Percentiles rank a stretch among this genome's conserved stretches.
Conservation (phyloP, 805 yeast species). For the Candida loeiensis region DNA sequence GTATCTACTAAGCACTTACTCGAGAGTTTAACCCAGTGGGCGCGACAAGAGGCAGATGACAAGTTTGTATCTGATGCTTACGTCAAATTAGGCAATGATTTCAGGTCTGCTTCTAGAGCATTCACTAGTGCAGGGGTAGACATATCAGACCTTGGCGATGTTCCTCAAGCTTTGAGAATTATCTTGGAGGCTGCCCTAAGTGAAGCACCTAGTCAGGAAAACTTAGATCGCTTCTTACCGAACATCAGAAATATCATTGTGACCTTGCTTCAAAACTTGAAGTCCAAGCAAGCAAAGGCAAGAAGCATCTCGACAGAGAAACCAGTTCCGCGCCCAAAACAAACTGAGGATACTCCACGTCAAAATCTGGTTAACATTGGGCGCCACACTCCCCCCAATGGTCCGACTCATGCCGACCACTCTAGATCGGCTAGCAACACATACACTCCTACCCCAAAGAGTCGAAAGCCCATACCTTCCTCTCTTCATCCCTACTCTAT, state of each 20-base stretch:
- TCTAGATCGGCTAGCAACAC: neutral
- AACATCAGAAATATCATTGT: conserved; percentile 83
- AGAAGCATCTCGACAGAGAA: conserved; percentile 31
- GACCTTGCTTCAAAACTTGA: conserved; percentile 70
- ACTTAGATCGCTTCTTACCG: conserved; percentile 77
- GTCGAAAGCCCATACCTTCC: neutral
- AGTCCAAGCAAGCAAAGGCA: conserved; percentile 67
- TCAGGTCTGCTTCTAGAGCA: conserved; percentile 78
- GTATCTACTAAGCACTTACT: conserved; percentile 86
- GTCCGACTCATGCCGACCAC: neutral
- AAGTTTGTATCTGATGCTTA: conserved; percentile 84
- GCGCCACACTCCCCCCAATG: neutral
- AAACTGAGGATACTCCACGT: neutral
- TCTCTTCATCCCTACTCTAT: neutral
- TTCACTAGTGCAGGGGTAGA: conserved; percentile 78
- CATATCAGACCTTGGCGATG: conserved; percentile 82
- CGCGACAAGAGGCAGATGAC: conserved; percentile 73
- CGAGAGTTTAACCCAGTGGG: conserved; percentile 90
- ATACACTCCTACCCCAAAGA: neutral
- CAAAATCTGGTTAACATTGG: neutral
- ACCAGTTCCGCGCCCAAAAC: neutral
- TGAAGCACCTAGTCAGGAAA: conserved; percentile 78
- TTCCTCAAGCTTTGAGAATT: conserved; percentile 73
- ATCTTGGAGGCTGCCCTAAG: conserved; percentile 85
- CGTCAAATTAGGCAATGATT: conserved; percentile 91